Conservation (phyloP, 163 green algal species). For the Trebouxia gelatinosa region DNA sequence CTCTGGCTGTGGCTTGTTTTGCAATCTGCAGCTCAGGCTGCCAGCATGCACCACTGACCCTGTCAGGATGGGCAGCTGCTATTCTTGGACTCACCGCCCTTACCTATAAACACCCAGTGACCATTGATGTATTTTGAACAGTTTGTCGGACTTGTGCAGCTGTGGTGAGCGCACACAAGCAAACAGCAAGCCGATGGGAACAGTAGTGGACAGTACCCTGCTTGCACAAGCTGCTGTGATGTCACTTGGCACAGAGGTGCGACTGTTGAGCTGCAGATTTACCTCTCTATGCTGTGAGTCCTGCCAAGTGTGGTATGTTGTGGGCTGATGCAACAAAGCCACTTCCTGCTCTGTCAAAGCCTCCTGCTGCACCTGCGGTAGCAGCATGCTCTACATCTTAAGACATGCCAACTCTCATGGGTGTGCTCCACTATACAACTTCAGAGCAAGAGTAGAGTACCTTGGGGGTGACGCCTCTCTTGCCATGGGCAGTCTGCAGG, state of each 20-base stretch:
- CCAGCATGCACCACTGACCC: too few species aligned
- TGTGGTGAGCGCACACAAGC: not conserved
- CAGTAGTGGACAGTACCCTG: not conserved
- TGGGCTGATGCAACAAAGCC: not conserved
- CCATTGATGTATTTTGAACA: not conserved
- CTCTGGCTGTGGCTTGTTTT: not conserved
- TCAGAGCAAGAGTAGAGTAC: not conserved
- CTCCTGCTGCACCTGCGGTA: slow-evolving; percentile 12
- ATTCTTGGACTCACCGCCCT: too few species aligned
- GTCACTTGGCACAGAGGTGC: not conserved
- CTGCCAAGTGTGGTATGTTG: not conserved
- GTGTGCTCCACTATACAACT: not conserved
- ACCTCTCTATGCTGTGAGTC: not conserved
- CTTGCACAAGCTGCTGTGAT: not conserved
- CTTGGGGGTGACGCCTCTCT: slow-evolving; percentile 25
- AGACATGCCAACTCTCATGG: not conserved
- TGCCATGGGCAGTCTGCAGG: slow-evolving; percentile 12
- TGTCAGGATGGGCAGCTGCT: too few species aligned
- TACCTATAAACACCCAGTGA: not conserved
- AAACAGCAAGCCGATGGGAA: not conserved
- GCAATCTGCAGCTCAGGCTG: slow-evolving; percentile 11
- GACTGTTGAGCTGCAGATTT: not conserved
- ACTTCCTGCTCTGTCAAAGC: slow-evolving; percentile 16
- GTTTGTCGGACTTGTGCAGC: not conserved
- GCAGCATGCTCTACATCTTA: not conserved